Conservation (phyloP, 2,329 filamentous ascomycete genomes). For the Venturia nashicola region DNA sequence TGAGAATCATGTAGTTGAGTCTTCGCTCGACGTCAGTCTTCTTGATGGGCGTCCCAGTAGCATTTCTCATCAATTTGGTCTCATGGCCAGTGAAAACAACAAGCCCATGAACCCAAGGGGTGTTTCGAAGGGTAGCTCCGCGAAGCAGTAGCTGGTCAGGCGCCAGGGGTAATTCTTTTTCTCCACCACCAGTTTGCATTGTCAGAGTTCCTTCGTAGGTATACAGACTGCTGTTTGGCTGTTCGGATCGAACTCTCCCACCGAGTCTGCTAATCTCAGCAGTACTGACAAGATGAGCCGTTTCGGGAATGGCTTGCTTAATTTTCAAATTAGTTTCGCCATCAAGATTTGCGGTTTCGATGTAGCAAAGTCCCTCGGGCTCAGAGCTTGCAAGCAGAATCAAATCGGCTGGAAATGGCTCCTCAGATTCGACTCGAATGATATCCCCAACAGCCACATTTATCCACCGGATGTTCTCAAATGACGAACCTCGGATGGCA, state of each 20-base stretch:
- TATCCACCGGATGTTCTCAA: constrained; percentile 85
- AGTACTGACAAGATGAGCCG: constrained; percentile 72
- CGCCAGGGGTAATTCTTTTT: constrained; percentile 80
- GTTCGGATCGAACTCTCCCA: constrained; percentile 82
- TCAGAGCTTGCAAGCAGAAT: constrained; percentile 90
- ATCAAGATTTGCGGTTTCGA: constrained; percentile 94
- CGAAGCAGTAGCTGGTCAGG: constrained; percentile 88
- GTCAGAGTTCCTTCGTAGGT: constrained; percentile 96
- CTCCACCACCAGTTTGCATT: constrained; percentile 77
- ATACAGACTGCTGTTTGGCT: constrained; percentile 96
- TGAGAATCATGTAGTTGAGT: constrained; percentile 85
- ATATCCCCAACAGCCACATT: constrained; percentile 89
- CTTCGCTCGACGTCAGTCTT: constrained; percentile 89
- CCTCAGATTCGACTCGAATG: constrained; percentile 82
- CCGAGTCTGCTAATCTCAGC: constrained; percentile 75
- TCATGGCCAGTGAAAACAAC: constrained; percentile 98
- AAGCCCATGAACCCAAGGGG: constrained; percentile 89
- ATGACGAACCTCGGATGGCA: constrained; percentile 70
- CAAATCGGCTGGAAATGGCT: constrained; percentile 87
- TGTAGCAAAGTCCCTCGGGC: constrained; percentile 94
- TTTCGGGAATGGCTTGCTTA: constrained; percentile 94
- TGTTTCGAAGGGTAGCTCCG: constrained; percentile 89
- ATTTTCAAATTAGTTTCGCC: constrained; percentile 98
- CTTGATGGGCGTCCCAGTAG: constrained; percentile 94
- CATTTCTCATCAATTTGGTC: constrained; percentile 98